Base-by-base conservation (phyloP, 768 basidiomycete genomes). In the Boletus pseudopeckii region DNA sequence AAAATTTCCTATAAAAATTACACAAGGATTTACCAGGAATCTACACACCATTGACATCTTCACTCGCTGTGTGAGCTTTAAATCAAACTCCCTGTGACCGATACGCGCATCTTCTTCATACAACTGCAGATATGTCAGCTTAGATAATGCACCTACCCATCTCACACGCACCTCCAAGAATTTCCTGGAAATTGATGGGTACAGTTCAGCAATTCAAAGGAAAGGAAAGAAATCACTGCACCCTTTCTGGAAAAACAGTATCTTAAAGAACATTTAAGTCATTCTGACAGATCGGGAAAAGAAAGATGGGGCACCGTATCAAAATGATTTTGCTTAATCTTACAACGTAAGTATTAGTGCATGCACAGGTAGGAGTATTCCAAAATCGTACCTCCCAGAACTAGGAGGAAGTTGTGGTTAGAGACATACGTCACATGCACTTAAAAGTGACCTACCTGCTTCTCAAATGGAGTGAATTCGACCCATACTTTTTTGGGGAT, bases 201-300 rank as follows among this genome's bases (percentile, higher is more conserved):
- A 32, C 32, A 5, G 26, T 34, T 54, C 11, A 64, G 39, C 50
- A 20, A 41, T 36, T 7, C 20, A 36, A 32, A 22, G 7, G 7
- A 36, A 51, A 45, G 1, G 17, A n/a, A 55, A 59, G 70, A 47
- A 32, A 41, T 5, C 20, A 48, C 46, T 44, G 26, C 61, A 88
- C 88, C 97, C 97, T 82, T 99, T 98, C 72, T 99, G 97, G 74
- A 98, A 99, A 77, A 98, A 98, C 44, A 98, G 71, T 40, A 97
- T 80, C 86, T 88, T 59, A 9, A 59, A 28, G 54, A 24, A 52
- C 18, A 22, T 13, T 24, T 58, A 44, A 62, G 55, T 42, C 40
- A 39, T 48, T 54, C 49, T 62, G 66, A 69, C 28, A 22, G 5
- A 39, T 17, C 17, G 7, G 32, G 32, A 20, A 22, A 33, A 50